Evolutionary conservation across 768 basidiomycete genomes (phyloP).

Genomic region (Brasilioporus rufonigricans): DNA sequence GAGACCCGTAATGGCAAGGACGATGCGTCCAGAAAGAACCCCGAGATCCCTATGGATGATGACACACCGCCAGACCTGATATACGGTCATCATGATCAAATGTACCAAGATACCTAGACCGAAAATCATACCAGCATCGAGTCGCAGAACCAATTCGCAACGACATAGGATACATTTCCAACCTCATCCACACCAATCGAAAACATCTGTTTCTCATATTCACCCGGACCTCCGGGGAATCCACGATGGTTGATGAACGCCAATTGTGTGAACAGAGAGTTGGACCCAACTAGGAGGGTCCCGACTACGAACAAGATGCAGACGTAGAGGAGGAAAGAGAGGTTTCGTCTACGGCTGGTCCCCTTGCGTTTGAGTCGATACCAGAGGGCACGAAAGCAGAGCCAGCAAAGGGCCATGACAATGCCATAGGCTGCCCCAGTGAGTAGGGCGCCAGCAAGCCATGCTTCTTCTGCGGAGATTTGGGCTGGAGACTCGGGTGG

Average conservation of each 20-base stretch:
- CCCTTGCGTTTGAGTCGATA: slow-evolving; percentile 14
- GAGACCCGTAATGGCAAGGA: slow-evolving; percentile 19
- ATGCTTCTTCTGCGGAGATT: slow-evolving; percentile 25
- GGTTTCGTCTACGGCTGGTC: slow-evolving; percentile 12
- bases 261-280: slow-evolving; percentile 28
- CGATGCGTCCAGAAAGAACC: slow-evolving; percentile 5
- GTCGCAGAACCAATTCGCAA: slow-evolving; percentile 30
- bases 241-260: slow-evolving; percentile 30
- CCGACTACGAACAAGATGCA: slow-evolving; percentile 23
- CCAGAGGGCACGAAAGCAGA: slow-evolving; percentile 23
- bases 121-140: slow-evolving; percentile 20
- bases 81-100: not conserved
- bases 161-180: slow-evolving; percentile 24
- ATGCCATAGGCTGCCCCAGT: slow-evolving; percentile 28
- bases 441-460: slow-evolving; percentile 27
- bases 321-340: slow-evolving; percentile 24
- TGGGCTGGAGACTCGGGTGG: slow-evolving; percentile 17
- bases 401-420: slow-evolving; percentile 23
- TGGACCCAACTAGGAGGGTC: slow-evolving; percentile 26
- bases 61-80: slow-evolving; percentile 30
- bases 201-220: slow-evolving; percentile 26
- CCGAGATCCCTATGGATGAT: slow-evolving; percentile 27
- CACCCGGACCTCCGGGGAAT: slow-evolving; percentile 26
- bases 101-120: not conserved
- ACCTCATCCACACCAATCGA: slow-evolving; percentile 26